Evolutionary conservation across 306 rosid species (phyloP).

Genomic region (Oemleria cerasiformis): DNA sequence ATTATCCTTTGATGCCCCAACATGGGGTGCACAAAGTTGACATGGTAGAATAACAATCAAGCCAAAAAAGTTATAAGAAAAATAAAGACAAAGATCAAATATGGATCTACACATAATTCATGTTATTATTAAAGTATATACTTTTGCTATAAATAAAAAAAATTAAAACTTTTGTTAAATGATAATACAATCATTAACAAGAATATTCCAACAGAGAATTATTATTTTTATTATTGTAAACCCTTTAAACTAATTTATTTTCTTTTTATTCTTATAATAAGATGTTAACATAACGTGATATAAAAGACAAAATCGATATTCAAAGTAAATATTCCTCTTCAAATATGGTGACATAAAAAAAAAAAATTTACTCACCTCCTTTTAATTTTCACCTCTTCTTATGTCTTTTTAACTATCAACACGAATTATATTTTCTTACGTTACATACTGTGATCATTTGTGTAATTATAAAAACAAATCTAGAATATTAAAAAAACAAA

Average conservation of each 20-base stretch:
- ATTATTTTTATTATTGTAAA: not conserved
- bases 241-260: not conserved
- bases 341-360: too few species aligned
- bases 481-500: not conserved
- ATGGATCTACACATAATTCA: not conserved
- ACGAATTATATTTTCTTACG: too few species aligned
- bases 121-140: too few species aligned
- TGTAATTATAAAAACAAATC: too few species aligned
- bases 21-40: constrained; percentile 2
- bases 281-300: too few species aligned
- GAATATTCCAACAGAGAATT: not conserved
- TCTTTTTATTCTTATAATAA: not conserved
- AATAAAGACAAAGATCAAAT: not conserved
- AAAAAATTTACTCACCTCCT: too few species aligned
- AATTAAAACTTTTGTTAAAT: too few species aligned
- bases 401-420: not conserved
- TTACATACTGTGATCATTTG: too few species aligned
- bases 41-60: not conserved
- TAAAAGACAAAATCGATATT: too few species aligned
- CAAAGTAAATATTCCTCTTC: too few species aligned
- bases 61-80: not conserved
- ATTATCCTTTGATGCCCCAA: not conserved
- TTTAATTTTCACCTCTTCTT: not conserved
- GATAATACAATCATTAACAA: not conserved
- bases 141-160: too few species aligned